Conservation (phyloP, 1,284 basidiomycete genomes). For the Ganoderma multipileum region DNA sequence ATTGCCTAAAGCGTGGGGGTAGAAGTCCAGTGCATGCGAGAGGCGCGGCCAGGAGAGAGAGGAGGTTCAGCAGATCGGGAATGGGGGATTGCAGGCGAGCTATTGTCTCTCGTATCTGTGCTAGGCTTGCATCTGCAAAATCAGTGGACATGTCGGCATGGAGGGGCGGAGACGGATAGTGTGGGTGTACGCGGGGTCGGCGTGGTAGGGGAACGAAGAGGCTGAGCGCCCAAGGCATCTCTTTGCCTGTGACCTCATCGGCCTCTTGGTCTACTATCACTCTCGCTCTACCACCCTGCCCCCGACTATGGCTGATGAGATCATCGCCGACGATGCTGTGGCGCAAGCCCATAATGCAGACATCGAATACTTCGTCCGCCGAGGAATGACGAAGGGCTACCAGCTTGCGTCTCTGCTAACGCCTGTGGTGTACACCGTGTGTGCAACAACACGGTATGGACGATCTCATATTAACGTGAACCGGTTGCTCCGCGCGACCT, state of each 20-base stretch:
- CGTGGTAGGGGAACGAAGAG: slow-evolving; percentile 10
- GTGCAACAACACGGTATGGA: slow-evolving; percentile 60
- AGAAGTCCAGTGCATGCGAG: slow-evolving; percentile 63
- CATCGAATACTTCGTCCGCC: slow-evolving; percentile 62
- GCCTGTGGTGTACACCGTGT: slow-evolving; percentile 63
- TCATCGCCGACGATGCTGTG: slow-evolving; percentile 29
- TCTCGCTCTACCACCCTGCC: not conserved
- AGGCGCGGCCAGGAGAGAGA: slow-evolving; percentile 62
- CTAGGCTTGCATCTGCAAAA: slow-evolving; percentile 37
- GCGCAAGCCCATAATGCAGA: slow-evolving; percentile 43
- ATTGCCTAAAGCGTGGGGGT: slow-evolving; percentile 55
- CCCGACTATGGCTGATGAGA: slow-evolving; percentile 34
- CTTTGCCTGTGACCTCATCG: slow-evolving; percentile 21
- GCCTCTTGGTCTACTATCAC: not conserved
- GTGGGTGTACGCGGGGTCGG: not conserved
- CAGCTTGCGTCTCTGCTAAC: slow-evolving; percentile 65
- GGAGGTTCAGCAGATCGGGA: slow-evolving; percentile 55
- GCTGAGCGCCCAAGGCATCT: slow-evolving; percentile 1
- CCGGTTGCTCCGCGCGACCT: slow-evolving; percentile 69
- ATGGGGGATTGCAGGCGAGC: slow-evolving; percentile 59
- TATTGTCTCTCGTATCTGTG: slow-evolving; percentile 54
- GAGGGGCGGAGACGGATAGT: not conserved
- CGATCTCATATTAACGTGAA: slow-evolving; percentile 61
- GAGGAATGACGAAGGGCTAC: slow-evolving; percentile 70
- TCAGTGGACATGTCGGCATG: slow-evolving; percentile 34